Evolutionary conservation across 78 protist genomes (phyloP).

Genomic region (Acrasis kona): DNA sequence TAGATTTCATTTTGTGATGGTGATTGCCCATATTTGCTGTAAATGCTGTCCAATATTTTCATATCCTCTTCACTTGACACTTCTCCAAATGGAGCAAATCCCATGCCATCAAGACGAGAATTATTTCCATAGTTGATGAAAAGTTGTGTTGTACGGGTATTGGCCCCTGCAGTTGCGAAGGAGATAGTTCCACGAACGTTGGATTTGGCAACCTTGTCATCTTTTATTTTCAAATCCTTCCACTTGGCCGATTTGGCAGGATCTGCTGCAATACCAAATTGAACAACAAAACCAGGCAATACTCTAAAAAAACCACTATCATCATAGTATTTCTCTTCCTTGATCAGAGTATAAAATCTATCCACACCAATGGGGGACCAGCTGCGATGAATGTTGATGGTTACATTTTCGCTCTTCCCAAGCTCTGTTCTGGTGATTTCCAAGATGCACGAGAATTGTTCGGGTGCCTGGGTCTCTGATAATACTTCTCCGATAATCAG

Average conservation of each 20-base stretch:
- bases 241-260: constrained; percentile 28
- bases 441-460: background rate
- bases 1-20: background rate
- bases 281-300: constrained; percentile 49
- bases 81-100: constrained; percentile 21
- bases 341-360: constrained; percentile 20
- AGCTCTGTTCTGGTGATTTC: background rate
- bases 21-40: background rate
- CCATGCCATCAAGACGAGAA: constrained; percentile 34
- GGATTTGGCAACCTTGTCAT: constrained; percentile 22
- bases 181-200: constrained; percentile 18
- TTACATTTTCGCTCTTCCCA: background rate
- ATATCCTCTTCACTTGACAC: constrained; percentile 7
- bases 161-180: constrained; percentile 36
- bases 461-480: no score
- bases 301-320: constrained; percentile 55
- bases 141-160: constrained; percentile 52
- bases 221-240: constrained; percentile 26
- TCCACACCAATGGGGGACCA: constrained; percentile 38
- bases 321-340: constrained; percentile 19
- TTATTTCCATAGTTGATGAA: constrained; percentile 58
- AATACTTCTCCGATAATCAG: no score
- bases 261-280: constrained; percentile 40
- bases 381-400: constrained; percentile 8
- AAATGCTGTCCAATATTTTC: background rate